These are phyloP conservation scores for Flaveria robusta DNA, from an alignment of 129 eudicot genomes.

Conservation along the genomic window DNA sequence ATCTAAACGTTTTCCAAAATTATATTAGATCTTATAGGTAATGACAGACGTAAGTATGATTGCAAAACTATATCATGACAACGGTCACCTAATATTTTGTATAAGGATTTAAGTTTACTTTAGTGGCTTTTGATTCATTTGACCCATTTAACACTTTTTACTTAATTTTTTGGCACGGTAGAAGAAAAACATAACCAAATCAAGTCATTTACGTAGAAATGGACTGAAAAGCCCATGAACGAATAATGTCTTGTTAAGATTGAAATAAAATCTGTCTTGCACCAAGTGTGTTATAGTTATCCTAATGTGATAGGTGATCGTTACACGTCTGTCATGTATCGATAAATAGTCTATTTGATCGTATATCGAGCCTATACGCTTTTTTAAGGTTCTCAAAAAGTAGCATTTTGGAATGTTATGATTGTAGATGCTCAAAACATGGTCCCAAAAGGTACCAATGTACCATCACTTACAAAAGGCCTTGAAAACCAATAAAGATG, in stretches of 20 bases:
- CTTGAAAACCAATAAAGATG: constrained; percentile 19
- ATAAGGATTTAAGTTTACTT: no score
- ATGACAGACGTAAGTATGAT: no score
- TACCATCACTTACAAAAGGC: constrained; percentile 13
- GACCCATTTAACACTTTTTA: neutral
- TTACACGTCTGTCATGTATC: constrained; percentile 6
- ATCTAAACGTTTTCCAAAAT: no score
- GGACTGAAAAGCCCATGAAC: neutral
- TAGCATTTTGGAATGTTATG: constrained; percentile 25
- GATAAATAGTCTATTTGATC: neutral
- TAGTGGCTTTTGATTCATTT: no score
- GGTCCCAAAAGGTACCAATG: constrained; percentile 31
- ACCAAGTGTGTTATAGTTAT: neutral
- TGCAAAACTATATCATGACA: no score
- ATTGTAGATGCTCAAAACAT: constrained; percentile 9
- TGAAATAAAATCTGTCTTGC: constrained; percentile 9
- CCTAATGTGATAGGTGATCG: neutral
- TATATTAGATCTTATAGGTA: no score
- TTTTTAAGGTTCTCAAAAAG: constrained; percentile 7
- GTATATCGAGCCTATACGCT: neutral
- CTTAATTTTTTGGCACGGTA: neutral
- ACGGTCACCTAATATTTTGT: no score
- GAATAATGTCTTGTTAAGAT: neutral
- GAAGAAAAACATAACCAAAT: neutral
- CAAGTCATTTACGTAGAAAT: neutral